Conservation (phyloP, 768 basidiomycete species). For the Nevesoporus exiguus region DNA sequence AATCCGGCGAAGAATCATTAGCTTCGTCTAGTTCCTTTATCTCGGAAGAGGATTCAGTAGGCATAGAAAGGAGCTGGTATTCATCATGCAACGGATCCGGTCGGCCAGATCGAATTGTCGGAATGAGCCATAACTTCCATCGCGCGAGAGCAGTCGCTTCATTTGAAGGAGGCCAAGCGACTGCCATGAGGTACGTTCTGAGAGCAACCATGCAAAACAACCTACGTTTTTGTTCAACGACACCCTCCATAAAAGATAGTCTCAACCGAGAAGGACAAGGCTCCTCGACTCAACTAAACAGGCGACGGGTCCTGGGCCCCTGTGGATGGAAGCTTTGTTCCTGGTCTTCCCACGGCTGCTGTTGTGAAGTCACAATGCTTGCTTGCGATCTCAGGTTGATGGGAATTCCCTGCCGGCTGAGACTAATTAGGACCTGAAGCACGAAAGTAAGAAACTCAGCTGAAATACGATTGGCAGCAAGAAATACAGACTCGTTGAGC, state of each 20-base stretch:
- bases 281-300: not conserved
- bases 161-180: not conserved
- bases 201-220: not conserved
- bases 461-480: not conserved
- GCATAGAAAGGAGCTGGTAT: constrained; percentile 20
- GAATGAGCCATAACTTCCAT: constrained; percentile 20
- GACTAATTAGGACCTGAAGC: not conserved
- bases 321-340: not conserved
- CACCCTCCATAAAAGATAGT: constrained; percentile 7
- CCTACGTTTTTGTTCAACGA: constrained; percentile 11
- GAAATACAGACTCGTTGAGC: not conserved
- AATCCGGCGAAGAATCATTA: not conserved
- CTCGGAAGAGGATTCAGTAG: constrained; percentile 2
- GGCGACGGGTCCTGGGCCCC: not conserved
- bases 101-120: constrained; percentile 1
- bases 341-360: not conserved
- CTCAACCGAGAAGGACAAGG: not conserved
- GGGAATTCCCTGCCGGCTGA: not conserved
- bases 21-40: constrained; percentile 11
- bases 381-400: not conserved
- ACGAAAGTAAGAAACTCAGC: not conserved
- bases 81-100: constrained; percentile 16
- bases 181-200: not conserved
- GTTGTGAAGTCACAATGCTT: not conserved
- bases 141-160: constrained; percentile 7